These are phyloP conservation scores for Pythium biforme DNA, from an alignment of 352 stramenopile species.

Conservation along the genomic window DNA sequence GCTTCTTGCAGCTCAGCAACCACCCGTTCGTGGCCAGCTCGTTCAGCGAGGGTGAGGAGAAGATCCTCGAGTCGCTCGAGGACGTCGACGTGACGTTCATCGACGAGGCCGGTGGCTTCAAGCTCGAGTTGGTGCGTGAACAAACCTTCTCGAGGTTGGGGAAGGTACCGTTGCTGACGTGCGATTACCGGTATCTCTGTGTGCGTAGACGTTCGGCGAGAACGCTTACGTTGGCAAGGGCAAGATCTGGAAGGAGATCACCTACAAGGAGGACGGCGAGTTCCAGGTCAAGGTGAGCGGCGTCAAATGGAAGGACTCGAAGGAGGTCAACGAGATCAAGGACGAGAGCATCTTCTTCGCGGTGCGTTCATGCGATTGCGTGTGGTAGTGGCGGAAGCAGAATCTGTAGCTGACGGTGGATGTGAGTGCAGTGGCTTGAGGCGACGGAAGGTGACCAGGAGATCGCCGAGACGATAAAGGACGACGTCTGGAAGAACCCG, in stretches of 20 bases:
- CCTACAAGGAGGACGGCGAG: constrained; percentile 61
- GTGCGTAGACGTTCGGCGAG: constrained; percentile 55
- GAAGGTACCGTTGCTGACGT: background rate
- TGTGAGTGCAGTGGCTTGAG: constrained; percentile 49
- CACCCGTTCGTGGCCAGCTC: constrained; percentile 55
- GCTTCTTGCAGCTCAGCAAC: constrained; percentile 47
- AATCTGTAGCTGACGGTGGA: too few relatives aligned
- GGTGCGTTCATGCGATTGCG: constrained; percentile 25
- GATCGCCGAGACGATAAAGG: constrained; percentile 74
- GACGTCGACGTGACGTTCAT: constrained; percentile 62
- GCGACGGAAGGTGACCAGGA: constrained; percentile 55
- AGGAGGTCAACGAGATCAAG: constrained; percentile 48
- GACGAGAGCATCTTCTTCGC: constrained; percentile 55
- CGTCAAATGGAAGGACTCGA: constrained; percentile 62
- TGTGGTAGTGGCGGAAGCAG: background rate
- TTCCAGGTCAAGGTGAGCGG: constrained; percentile 47
- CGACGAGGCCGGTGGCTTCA: constrained; percentile 67
- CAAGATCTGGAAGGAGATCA: constrained; percentile 70
- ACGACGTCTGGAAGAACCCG: constrained; percentile 77
- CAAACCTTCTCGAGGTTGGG: background rate
- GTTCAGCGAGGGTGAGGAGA: constrained; percentile 50
- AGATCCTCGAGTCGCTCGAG: constrained; percentile 51
- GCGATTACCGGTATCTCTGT: background rate
- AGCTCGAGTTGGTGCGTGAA: constrained; percentile 58
- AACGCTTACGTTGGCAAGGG: constrained; percentile 60